Conservation (phyloP, 2,329 filamentous ascomycete genomes). For the Stachybotrys echinatus region DNA sequence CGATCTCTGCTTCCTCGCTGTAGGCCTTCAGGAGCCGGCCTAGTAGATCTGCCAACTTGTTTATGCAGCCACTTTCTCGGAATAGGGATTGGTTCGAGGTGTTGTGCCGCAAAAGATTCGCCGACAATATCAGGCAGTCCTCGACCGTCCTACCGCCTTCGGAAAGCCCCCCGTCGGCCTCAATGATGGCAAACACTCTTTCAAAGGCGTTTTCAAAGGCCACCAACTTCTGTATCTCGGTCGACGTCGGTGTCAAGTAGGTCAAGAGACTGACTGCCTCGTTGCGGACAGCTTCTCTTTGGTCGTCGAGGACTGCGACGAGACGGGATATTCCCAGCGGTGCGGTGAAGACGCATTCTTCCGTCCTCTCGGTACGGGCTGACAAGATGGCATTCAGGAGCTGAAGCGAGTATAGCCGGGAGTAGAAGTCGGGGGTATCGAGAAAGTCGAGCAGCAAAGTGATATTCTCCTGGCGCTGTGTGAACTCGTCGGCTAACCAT, state of each 20-base stretch:
- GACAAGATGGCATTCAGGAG: constrained; percentile 80
- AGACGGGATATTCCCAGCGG: constrained; percentile 83
- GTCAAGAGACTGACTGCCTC: constrained; percentile 84
- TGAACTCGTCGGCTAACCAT: constrained; percentile 97
- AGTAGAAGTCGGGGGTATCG: constrained; percentile 83
- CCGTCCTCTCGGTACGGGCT: constrained; percentile 83
- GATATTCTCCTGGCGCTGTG: constrained; percentile 95
- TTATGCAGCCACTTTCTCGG: constrained; percentile 80
- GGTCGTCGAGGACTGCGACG: constrained; percentile 78
- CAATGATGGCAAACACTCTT: constrained; percentile 75
- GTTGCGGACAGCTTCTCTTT: constrained; percentile 80
- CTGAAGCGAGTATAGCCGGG: constrained; percentile 84
- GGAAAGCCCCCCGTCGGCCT: constrained; percentile 71
- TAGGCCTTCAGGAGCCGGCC: constrained; percentile 50
- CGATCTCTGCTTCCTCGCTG: constrained; percentile 52
- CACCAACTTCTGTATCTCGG: constrained; percentile 89
- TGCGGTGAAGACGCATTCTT: constrained; percentile 88
- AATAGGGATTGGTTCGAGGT: constrained; percentile 91
- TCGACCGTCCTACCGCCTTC: constrained; percentile 86
- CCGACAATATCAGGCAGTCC: constrained; percentile 85
- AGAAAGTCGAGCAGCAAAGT: constrained; percentile 84
- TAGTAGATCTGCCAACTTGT: constrained; percentile 65
- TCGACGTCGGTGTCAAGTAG: constrained; percentile 78
- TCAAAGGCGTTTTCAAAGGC: constrained; percentile 95
- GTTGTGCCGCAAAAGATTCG: constrained; percentile 83